Evolutionary conservation across 768 basidiomycete species (phyloP).

Genomic region (Lactifluus pinguis): DNA sequence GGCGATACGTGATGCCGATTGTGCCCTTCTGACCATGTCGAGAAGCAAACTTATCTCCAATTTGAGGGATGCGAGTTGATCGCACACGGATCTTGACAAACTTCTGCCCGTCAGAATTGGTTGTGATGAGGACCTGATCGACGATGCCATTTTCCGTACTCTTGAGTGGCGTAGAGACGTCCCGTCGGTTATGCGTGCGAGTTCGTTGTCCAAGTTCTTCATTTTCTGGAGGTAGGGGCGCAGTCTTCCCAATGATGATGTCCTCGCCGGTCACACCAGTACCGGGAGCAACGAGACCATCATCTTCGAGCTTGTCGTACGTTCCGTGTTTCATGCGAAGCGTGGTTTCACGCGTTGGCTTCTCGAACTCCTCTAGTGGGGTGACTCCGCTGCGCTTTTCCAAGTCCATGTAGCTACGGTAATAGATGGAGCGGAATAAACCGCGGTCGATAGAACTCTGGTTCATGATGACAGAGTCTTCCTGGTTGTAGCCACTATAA

Average conservation of each 20-base stretch:
- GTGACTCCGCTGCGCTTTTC: constrained; percentile 95
- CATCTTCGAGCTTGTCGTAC: constrained; percentile 96
- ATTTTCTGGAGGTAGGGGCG: constrained; percentile 91
- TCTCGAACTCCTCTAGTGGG: constrained; percentile 93
- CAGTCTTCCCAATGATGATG: constrained; percentile 99
- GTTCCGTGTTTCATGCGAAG: constrained; percentile 97
- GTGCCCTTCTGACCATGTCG: constrained; percentile 99
- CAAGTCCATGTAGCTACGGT: constrained; percentile 95
- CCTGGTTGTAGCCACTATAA: constrained; percentile 99
- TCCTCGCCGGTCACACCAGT: constrained; percentile 94
- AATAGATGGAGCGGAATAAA: constrained; percentile 97
- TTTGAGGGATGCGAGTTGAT: constrained; percentile 94
- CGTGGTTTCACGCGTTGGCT: constrained; percentile 87
- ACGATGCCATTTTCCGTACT: constrained; percentile 97
- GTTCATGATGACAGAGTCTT: constrained; percentile 99
- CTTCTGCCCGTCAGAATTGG: constrained; percentile 91
- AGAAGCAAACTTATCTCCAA: constrained; percentile 98
- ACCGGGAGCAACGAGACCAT: constrained; percentile 92
- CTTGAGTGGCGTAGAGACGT: constrained; percentile 96
- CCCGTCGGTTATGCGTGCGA: constrained; percentile 85
- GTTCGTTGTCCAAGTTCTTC: constrained; percentile 96
- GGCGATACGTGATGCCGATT: constrained; percentile 98
- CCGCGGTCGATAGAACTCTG: constrained; percentile 98
- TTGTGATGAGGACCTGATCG: constrained; percentile 94
- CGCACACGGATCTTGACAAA: constrained; percentile 98